Conservation (phyloP, 192 early-diverging fungal species). For the Diversispora epigaea region DNA sequence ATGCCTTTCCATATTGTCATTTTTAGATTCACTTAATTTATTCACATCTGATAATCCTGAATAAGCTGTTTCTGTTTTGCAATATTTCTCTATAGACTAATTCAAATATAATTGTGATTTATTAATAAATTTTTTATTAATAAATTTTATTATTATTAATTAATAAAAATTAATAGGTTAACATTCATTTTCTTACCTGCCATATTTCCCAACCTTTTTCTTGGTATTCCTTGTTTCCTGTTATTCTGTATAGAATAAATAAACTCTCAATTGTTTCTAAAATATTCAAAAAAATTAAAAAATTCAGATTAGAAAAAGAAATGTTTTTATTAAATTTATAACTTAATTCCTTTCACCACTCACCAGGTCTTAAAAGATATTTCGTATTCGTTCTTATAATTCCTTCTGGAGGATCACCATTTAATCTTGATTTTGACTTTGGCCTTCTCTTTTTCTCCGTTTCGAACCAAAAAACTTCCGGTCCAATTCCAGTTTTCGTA, state of each 20-base stretch:
- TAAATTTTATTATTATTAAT: background rate
- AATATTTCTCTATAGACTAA: slow-evolving; percentile 48
- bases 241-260: slow-evolving; percentile 72
- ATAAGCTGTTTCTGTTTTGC: slow-evolving; percentile 50
- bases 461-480: slow-evolving; percentile 47
- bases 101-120: background rate
- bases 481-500: slow-evolving; percentile 52
- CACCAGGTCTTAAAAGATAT: slow-evolving; percentile 57
- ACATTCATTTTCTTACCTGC: slow-evolving; percentile 30
- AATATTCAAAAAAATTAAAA: background rate
- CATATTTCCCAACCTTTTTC: slow-evolving; percentile 73
- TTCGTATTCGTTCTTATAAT: background rate
- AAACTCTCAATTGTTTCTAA: slow-evolving; percentile 70
- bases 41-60: slow-evolving; percentile 48
- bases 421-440: slow-evolving; percentile 18
- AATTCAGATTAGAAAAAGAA: background rate
- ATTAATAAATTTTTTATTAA: background rate
- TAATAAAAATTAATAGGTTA: background rate
- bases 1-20: slow-evolving; percentile 59
- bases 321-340: background rate
- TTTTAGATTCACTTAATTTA: slow-evolving; percentile 33
- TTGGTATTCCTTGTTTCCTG: slow-evolving; percentile 62
- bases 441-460: background rate
- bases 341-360: background rate
- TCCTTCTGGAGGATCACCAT: slow-evolving; percentile 6